Percentiles rank a stretch among this genome's conserved stretches.
Conservation (phyloP, 2,329 filamentous ascomycete genomes). For the Phialophora chinensis region DNA sequence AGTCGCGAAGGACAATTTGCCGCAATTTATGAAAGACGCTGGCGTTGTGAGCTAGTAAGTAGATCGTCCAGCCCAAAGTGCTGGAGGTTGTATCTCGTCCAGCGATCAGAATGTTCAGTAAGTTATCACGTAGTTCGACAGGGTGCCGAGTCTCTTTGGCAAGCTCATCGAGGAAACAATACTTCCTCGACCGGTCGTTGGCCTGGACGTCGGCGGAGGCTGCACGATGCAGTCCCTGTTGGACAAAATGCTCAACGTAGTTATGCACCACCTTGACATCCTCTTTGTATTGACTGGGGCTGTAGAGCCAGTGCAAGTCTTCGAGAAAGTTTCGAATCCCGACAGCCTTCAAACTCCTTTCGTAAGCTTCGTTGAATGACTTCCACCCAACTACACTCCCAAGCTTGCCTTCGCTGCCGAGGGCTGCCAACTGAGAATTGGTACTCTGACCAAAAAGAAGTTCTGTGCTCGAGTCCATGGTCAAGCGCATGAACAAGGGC, state of each 20-base stretch:
- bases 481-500: slow-evolving; percentile 80
- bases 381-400: slow-evolving; percentile 19
- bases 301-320: slow-evolving; percentile 43
- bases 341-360: slow-evolving; percentile 17
- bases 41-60: slow-evolving; percentile 52
- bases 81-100: slow-evolving; percentile 60
- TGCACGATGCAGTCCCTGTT: too few species aligned
- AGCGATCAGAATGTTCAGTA: slow-evolving; percentile 59
- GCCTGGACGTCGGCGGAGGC: too few species aligned
- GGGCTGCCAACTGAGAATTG: slow-evolving; percentile 52
- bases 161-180: slow-evolving; percentile 58
- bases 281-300: slow-evolving; percentile 48
- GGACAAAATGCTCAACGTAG: slow-evolving; percentile 57
- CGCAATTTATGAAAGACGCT: slow-evolving; percentile 41
- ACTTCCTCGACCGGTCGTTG: slow-evolving; percentile 44
- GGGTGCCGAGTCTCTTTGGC: slow-evolving; percentile 53
- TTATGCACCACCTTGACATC: slow-evolving; percentile 51
- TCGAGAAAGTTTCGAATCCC: slow-evolving; percentile 17
- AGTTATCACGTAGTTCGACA: slow-evolving; percentile 54
- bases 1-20: slow-evolving; percentile 44
- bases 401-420: slow-evolving; percentile 17
- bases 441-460: slow-evolving; percentile 82
- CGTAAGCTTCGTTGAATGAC: slow-evolving; percentile 23
- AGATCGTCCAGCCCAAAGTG: slow-evolving; percentile 53
- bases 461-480: slow-evolving; percentile 82